A percentile compares a stretch with the other conserved stretches of the same genome.
Evolutionary conservation across 2,329 filamentous ascomycete genomes (phyloP).

Genomic region (Talaromyces funiculosus): DNA sequence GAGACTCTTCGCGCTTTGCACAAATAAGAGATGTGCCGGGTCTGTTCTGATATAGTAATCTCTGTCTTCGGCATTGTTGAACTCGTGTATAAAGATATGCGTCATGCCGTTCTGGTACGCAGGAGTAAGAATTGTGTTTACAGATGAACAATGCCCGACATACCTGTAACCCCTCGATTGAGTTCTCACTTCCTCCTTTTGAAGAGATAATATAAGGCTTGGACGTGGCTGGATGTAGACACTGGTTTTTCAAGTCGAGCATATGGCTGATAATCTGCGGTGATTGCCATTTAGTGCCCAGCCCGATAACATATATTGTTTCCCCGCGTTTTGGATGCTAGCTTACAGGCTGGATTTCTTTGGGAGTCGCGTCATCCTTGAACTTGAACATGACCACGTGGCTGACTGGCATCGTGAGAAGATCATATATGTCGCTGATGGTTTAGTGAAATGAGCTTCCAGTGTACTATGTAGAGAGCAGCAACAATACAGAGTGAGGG

Average conservation of each 20-base stretch:
- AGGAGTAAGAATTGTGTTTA: not conserved
- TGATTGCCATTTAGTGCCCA: not conserved
- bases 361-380: slow-evolving; percentile 6
- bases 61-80: slow-evolving; percentile 57
- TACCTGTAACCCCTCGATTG: slow-evolving; percentile 2
- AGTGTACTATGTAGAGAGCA: no score
- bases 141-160: not conserved
- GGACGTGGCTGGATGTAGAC: slow-evolving; percentile 8
- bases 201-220: slow-evolving; percentile 9
- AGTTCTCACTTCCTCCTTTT: slow-evolving; percentile 12
- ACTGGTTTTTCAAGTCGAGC: slow-evolving; percentile 12
- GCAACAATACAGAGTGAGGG: not conserved
- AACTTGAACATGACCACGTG: slow-evolving; percentile 15
- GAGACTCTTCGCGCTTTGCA: slow-evolving; percentile 34
- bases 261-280: slow-evolving; percentile 5
- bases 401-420: slow-evolving; percentile 6
- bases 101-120: slow-evolving; percentile 54
- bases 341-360: slow-evolving; percentile 11
- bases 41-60: slow-evolving; percentile 64
- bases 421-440: not conserved
- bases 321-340: not conserved
- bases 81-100: slow-evolving; percentile 65
- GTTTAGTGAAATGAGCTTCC: not conserved
- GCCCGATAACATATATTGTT: not conserved
- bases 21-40: slow-evolving; percentile 57